Evolutionary conservation across 164 flowering plant genomes (phyloP), one percentile per base, ranked within the genome.

Genomic region (Magnolia sinica): DNA sequence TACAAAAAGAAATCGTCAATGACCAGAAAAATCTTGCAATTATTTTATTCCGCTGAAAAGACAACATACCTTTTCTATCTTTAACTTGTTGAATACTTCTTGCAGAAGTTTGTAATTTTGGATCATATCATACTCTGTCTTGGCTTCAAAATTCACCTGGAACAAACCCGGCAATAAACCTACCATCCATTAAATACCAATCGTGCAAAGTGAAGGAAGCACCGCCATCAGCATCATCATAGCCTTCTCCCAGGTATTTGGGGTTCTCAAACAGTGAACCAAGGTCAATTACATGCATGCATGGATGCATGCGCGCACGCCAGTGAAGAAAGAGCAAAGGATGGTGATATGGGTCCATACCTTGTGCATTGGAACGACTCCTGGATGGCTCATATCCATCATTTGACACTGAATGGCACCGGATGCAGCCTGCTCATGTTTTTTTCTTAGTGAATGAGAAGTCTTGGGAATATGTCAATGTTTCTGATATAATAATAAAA

Each of bases 291-390:
- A 5, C 45, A 37, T 37, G 45, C 45, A 37, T 37, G 45, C 45
- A 3, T 5, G 45, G 6, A 37, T 37, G 45, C 45, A 37, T 37
- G 45, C 45, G 0, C 45, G 7, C 45, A 37, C 45, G 45, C 45
- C 45, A 37, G 45, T 37, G 45, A 37, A 37, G 45, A 37, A 37
- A 37, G 45, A 37, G 45, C 45, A 37, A 37, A 4, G 45, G 7
- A 37, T 37, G 7, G 65, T 8, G 4, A 55, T 29, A 72, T 16
- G 20, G 29, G 8, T 23, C 6, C 24, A 73, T 71, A 93, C 98
- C 95, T 92, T 94, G 85, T 94, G 97, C 96, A 94, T 92, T 58
- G 98, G 96, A 79, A 94, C 98, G 75, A 85, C 85, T 74, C 98
- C 98, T 18, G 96, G 95, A 81, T 88, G 83, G 18, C 87, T 89